Percentiles rank a stretch among this genome's conserved stretches.
Evolutionary conservation across 371 early-diverging fungal species (phyloP).

Genomic region (Cokeromyces recurvatus): DNA sequence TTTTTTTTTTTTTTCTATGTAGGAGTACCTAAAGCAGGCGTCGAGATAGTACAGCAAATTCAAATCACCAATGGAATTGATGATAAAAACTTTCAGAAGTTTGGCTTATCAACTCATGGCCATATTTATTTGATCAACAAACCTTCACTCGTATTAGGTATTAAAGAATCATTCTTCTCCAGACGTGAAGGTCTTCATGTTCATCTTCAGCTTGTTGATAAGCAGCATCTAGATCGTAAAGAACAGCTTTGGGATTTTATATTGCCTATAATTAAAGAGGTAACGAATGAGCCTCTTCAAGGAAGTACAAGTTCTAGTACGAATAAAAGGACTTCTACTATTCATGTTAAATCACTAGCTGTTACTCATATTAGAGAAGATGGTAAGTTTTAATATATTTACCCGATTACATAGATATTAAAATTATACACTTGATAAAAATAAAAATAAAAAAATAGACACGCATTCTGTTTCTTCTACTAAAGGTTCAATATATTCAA

Average conservation of each 20-base stretch:
- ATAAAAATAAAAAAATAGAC: too few relatives aligned
- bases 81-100: constrained; percentile 25
- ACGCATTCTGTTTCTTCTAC: constrained; percentile 28
- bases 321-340: constrained; percentile 9
- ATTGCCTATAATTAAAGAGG: constrained; percentile 27
- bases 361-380: constrained; percentile 37
- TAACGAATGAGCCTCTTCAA: constrained; percentile 1
- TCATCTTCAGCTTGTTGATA: constrained; percentile 39
- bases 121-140: constrained; percentile 40
- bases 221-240: constrained; percentile 30
- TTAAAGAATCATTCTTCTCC: constrained; percentile 46
- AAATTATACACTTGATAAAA: too few relatives aligned
- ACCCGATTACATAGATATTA: constrained; percentile 20
- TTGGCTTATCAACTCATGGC: constrained; percentile 34
- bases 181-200: constrained; percentile 46
- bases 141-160: constrained; percentile 45
- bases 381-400: constrained; percentile 16
- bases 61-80: constrained; percentile 18
- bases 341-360: constrained; percentile 6
- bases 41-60: constrained; percentile 46
- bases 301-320: constrained; percentile 16
- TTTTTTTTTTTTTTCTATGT: not conserved
- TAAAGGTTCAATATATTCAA: constrained; percentile 22
- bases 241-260: constrained; percentile 49
- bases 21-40: constrained; percentile 44